These are phyloP conservation scores for Nicotiana obtusifolia DNA, from an alignment of 257 asterid species.

Conservation along the genomic window DNA sequence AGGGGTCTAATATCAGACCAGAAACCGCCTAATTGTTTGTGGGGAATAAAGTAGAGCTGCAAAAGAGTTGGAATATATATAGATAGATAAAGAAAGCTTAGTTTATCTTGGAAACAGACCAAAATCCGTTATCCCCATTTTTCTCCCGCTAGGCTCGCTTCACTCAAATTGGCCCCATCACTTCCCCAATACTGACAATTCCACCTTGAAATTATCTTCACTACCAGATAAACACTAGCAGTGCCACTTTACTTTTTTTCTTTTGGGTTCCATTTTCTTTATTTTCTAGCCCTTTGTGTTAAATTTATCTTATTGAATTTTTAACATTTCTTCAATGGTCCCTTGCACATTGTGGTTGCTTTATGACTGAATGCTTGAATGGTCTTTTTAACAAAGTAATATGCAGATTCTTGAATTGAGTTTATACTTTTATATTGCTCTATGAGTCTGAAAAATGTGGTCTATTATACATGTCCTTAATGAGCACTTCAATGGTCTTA, in stretches of 20 bases:
- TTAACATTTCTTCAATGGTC: background rate
- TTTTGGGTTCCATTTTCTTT: background rate
- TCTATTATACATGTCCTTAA: conserved; percentile 51
- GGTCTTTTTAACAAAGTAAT: background rate
- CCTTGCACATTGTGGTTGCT: background rate
- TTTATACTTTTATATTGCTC: background rate
- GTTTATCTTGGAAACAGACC: background rate
- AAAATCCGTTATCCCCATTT: background rate
- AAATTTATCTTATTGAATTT: background rate
- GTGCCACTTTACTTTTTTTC: background rate
- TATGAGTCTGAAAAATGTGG: conserved; percentile 55
- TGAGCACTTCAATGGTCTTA: conserved; percentile 79
- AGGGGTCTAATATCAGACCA: background rate
- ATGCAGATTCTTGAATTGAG: background rate
- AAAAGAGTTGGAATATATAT: background rate
- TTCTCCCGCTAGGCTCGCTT: background rate
- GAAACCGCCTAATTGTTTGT: background rate
- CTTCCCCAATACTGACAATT: background rate
- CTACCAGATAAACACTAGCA: background rate
- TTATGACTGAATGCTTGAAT: background rate
- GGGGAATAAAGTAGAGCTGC: background rate
- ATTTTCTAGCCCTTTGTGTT: background rate
- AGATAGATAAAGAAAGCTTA: background rate
- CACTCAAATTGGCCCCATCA: background rate
- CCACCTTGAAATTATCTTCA: background rate